Evolutionary conservation across 345 rosid species (phyloP).

Genomic region (Eucalyptus brandiana): DNA sequence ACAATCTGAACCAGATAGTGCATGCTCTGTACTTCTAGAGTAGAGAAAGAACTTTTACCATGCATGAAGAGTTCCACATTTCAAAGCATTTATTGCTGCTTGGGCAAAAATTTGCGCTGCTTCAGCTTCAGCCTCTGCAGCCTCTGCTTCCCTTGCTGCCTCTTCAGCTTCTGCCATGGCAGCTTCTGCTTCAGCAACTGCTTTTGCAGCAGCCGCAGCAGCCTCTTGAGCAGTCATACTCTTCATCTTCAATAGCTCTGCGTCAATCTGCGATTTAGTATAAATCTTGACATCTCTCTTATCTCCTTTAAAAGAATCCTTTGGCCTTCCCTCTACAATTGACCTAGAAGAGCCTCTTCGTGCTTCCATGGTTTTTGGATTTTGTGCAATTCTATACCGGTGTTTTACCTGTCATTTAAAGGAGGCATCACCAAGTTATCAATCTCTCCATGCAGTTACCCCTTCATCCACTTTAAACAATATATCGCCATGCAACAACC

Average conservation of each 20-base stretch:
- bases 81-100: slow-evolving; percentile 20
- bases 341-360: slow-evolving; percentile 27
- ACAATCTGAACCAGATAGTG: not conserved
- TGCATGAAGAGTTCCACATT: not conserved
- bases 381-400: slow-evolving; percentile 47
- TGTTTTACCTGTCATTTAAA: slow-evolving; percentile 60
- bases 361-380: slow-evolving; percentile 24
- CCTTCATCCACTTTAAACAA: not conserved
- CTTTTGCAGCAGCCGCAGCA: slow-evolving; percentile 88
- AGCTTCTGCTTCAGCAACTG: slow-evolving; percentile 92
- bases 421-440: not conserved
- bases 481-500: not conserved
- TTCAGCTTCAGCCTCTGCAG: slow-evolving; percentile 96
- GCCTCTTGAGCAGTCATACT: slow-evolving; percentile 88
- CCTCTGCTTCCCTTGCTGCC: slow-evolving; percentile 94
- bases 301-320: slow-evolving; percentile 29
- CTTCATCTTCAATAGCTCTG: slow-evolving; percentile 46
- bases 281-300: slow-evolving; percentile 30
- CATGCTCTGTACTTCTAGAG: not conserved
- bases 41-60: not conserved
- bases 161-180: slow-evolving; percentile 93
- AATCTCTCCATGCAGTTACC: not conserved
- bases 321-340: slow-evolving; percentile 42
- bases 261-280: slow-evolving; percentile 42
- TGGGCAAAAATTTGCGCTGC: slow-evolving; percentile 77